These are phyloP conservation scores for Pyrenochaeta sp. DNA, from an alignment of 2,329 filamentous ascomycete species.

Conservation along the genomic window DNA sequence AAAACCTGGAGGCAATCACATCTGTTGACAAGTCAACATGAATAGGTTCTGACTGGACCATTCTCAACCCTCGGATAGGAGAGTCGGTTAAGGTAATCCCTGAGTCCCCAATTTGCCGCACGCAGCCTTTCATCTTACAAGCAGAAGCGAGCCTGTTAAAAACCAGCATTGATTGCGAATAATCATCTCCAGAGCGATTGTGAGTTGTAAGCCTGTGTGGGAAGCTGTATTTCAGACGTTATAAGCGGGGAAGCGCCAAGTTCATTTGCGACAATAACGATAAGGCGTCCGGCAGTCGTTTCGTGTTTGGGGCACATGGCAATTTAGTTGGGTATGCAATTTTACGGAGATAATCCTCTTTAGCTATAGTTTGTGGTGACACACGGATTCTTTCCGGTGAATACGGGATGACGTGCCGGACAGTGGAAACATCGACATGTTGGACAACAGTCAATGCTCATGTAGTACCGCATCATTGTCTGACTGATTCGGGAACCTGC, in stretches of 20 bases:
- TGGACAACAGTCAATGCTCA: not conserved
- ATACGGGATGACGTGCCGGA: not conserved
- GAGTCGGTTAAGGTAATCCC: slow-evolving; percentile 10
- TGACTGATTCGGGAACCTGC: not conserved
- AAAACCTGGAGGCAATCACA: not conserved
- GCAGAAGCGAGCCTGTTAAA: slow-evolving; percentile 1
- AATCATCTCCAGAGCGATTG: not conserved
- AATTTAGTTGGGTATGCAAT: not conserved
- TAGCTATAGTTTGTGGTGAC: not conserved
- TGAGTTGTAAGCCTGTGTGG: not conserved
- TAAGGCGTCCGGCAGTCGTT: slow-evolving; percentile 1
- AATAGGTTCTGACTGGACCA: not conserved
- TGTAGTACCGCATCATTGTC: not conserved
- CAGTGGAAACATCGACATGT: not conserved
- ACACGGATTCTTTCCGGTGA: not conserved
- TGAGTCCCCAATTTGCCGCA: slow-evolving; percentile 14
- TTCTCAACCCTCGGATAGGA: not conserved
- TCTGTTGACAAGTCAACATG: not conserved
- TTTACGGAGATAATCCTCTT: not conserved
- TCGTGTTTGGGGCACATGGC: not conserved
- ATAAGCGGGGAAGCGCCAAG: not conserved
- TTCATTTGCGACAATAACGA: slow-evolving; percentile 5
- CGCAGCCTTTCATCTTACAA: slow-evolving; percentile 2
- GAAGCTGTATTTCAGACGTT: not conserved
- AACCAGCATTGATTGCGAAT: slow-evolving; percentile 6